Evolutionary conservation across 805 yeast genomes (phyloP).

Genomic region (Kockiozyma suomiensis): DNA sequence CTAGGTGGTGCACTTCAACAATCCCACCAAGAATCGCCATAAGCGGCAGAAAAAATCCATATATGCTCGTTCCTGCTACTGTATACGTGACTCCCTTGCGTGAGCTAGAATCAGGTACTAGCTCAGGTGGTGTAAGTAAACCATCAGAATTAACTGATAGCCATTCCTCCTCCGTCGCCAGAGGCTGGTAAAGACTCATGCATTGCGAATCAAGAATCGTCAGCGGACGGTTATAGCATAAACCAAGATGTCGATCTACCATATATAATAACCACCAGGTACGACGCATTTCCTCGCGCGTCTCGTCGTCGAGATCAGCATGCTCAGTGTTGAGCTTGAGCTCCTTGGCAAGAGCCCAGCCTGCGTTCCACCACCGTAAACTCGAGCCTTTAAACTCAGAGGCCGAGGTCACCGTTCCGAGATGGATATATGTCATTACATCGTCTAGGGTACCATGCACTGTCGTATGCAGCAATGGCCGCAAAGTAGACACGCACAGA

Average conservation of each 20-base stretch:
- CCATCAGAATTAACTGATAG: constrained; percentile 14
- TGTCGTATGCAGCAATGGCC: constrained; percentile 36
- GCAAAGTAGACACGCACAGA: constrained; percentile 36
- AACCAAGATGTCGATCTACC: constrained; percentile 46
- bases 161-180: constrained; percentile 42
- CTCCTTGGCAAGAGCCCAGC: constrained; percentile 40
- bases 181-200: constrained; percentile 41
- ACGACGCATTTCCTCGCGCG: constrained; percentile 47
- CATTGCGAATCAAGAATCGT: constrained; percentile 43
- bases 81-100: constrained; percentile 37
- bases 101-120: neutral
- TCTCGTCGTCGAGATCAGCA: constrained; percentile 37
- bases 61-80: constrained; percentile 43
- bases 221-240: constrained; percentile 45
- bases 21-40: constrained; percentile 43
- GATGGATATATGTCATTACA: constrained; percentile 40
- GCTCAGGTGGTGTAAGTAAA: constrained; percentile 7
- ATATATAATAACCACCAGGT: constrained; percentile 49
- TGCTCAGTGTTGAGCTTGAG: constrained; percentile 39
- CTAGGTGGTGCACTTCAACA: constrained; percentile 35
- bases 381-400: constrained; percentile 42
- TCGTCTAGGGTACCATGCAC: constrained; percentile 39
- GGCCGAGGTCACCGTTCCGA: constrained; percentile 42
- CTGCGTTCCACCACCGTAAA: constrained; percentile 41
- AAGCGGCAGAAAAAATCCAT: constrained; percentile 47